Evolutionary conservation across 768 basidiomycete species (phyloP).

Genomic region (Mrakia blollopis): DNA sequence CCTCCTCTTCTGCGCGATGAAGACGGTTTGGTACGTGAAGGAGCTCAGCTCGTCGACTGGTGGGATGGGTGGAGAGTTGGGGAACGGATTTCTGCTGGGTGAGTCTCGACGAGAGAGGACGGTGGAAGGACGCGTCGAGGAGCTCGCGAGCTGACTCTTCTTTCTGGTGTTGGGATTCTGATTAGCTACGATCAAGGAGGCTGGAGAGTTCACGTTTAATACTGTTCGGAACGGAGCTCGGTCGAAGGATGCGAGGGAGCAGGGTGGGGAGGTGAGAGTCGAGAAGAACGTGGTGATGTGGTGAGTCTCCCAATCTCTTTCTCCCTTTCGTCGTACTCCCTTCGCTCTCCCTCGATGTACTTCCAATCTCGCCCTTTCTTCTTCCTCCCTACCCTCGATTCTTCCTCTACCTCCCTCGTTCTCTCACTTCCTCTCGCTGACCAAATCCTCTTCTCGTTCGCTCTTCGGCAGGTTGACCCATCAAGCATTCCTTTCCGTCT

Average conservation of each 20-base stretch:
- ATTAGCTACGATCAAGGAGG: constrained; percentile 59
- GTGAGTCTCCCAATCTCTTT: constrained; percentile 45
- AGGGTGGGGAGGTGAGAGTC: constrained; percentile 49
- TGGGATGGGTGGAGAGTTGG: constrained; percentile 6
- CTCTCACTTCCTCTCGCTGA: too few species aligned
- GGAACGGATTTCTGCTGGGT: constrained; percentile 22
- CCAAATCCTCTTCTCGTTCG: too few species aligned
- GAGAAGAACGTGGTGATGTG: constrained; percentile 57
- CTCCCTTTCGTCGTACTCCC: too few species aligned
- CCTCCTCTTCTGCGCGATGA: constrained; percentile 74
- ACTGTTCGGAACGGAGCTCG: constrained; percentile 52
- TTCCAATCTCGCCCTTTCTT: too few species aligned
- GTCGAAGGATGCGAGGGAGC: constrained; percentile 47
- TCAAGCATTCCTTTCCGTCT: constrained; percentile 67
- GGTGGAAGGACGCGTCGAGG: background rate
- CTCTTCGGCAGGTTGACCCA: constrained; percentile 61
- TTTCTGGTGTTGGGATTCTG: too few species aligned
- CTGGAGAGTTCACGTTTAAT: constrained; percentile 56
- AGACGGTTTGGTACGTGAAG: constrained; percentile 75
- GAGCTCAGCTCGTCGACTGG: constrained; percentile 19
- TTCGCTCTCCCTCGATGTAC: background rate
- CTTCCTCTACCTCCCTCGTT: too few species aligned
- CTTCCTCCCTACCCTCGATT: too few species aligned
- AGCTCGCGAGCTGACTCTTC: background rate
- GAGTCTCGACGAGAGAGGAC: background rate